Evolutionary conservation across 495 filamentous ascomycete genomes (phyloP), one percentile per base, ranked within the genome.

Genomic region (Pyronema domesticum): DNA sequence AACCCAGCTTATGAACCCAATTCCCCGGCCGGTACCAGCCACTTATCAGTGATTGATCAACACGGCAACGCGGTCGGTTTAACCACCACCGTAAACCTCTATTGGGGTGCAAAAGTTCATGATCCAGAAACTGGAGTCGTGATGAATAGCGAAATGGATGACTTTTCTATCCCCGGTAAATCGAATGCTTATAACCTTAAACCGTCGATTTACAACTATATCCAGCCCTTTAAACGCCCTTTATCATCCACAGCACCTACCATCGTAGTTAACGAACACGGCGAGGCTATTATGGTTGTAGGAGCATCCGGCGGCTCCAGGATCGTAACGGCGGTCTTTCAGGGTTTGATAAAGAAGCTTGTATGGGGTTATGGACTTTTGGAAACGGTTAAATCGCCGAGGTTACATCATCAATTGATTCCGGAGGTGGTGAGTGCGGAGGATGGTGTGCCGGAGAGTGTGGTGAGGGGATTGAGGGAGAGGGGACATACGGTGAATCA

Each of bases 271-370:
- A 54, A 62, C 17, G 14, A 35, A 1, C 37, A 59, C 8, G 63
- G 63, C 13, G 40, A 34, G 6, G 55, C 60, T 0, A 53, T 53
- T 2, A 51, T 65, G 10, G 55, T 65, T 8, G 54, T 65, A 18
- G 63, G 63, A 18, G 63, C 53, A 5, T 60, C 56, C 8, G 63
- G 63, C 5, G 63, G 63, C 6, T 60, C 56, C 3, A 56, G 62
- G 36, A 65, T 65, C 23, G 62, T 65, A 3, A 65, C 63, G 10
- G 59, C 62, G 7, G 63, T 65, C 10, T 65, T 65, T 53, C 47
- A 65, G 52, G 59, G 58, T 37, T 58, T 65, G 19, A 57, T 65
- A 17, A 65, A 65, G 44, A 60, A 53, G n/a, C 54, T 63, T 19
- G 52, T 65, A 13, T 65, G 62, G 62, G 59, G 57, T 7, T 65